Evolutionary conservation across 352 stramenopile genomes (phyloP).

Genomic region (Phytophthora sojae): DNA sequence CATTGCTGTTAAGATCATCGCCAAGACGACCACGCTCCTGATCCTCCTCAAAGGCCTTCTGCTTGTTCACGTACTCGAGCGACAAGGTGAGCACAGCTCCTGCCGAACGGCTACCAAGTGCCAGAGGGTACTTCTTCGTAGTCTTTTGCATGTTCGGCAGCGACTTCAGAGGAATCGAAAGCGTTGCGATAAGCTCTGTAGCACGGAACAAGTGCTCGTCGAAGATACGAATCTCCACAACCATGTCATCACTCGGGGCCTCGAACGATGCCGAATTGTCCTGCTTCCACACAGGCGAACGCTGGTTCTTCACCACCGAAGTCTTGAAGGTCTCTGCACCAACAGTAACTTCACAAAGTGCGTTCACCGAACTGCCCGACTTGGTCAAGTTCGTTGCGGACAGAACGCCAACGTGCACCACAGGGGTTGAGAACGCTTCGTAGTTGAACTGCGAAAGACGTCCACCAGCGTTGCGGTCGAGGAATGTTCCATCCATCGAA

Average conservation of each 20-base stretch:
- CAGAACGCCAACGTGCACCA: conserved; percentile 81
- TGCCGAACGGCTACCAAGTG: conserved; percentile 79
- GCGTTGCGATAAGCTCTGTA: conserved; percentile 75
- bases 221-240: conserved; percentile 86
- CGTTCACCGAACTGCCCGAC: conserved; percentile 77
- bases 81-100: conserved; percentile 79
- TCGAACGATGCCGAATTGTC: conserved; percentile 89
- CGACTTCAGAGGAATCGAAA: conserved; percentile 83
- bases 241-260: conserved; percentile 78
- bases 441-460: conserved; percentile 90
- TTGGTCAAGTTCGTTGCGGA: conserved; percentile 86
- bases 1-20: conserved; percentile 64
- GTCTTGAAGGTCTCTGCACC: conserved; percentile 87
- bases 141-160: conserved; percentile 88
- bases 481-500: conserved; percentile 72
- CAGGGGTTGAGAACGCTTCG: conserved; percentile 80
- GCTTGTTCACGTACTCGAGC: conserved; percentile 89
- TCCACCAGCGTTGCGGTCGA: conserved; percentile 70
- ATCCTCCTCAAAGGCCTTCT: conserved; percentile 78
- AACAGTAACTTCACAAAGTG: conserved; percentile 83
- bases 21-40: conserved; percentile 66
- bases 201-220: conserved; percentile 84
- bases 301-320: conserved; percentile 81
- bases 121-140: conserved; percentile 83
- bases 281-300: conserved; percentile 87